Evolutionary conservation across 169 alveolate genomes (phyloP).

Genomic region (Amoebophrya sp.): DNA sequence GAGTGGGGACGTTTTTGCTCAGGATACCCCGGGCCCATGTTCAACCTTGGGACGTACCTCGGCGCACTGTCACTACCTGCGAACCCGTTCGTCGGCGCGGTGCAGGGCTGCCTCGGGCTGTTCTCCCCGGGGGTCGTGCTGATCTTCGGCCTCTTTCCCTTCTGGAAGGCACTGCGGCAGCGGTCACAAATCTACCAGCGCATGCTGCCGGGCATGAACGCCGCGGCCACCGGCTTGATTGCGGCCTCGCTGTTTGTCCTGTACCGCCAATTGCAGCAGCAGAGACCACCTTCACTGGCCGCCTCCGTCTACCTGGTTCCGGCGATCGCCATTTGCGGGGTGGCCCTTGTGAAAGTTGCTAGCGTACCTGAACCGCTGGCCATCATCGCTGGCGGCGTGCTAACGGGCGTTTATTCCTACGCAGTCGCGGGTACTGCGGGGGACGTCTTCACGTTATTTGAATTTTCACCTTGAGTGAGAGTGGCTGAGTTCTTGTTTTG

Average conservation of each 20-base stretch:
- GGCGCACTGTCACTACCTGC: neutral
- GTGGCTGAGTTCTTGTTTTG: too few relatives aligned
- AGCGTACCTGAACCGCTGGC: neutral
- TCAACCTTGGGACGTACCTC: neutral
- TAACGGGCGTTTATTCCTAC: neutral
- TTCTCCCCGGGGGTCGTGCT: neutral
- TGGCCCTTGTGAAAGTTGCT: neutral
- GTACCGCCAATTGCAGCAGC: neutral
- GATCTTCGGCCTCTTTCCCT: neutral
- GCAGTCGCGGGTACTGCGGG: too few relatives aligned
- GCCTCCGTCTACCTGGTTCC: neutral
- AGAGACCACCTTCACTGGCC: too few relatives aligned
- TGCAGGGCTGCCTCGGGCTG: neutral
- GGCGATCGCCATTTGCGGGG: neutral
- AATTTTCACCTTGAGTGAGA: too few relatives aligned
- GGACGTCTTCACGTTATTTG: too few relatives aligned
- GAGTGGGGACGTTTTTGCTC: too few relatives aligned
- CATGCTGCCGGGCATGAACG: neutral
- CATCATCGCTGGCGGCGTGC: neutral
- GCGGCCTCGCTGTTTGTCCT: neutral
- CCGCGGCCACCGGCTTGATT: neutral
- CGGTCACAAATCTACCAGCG: neutral
- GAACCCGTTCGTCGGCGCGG: neutral
- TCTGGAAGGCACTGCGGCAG: neutral
- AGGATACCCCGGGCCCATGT: neutral